phyloP scores from a whole-genome alignment of 2,329 filamentous ascomycete genomes.

The Trichoderma semiorbis region DNA sequence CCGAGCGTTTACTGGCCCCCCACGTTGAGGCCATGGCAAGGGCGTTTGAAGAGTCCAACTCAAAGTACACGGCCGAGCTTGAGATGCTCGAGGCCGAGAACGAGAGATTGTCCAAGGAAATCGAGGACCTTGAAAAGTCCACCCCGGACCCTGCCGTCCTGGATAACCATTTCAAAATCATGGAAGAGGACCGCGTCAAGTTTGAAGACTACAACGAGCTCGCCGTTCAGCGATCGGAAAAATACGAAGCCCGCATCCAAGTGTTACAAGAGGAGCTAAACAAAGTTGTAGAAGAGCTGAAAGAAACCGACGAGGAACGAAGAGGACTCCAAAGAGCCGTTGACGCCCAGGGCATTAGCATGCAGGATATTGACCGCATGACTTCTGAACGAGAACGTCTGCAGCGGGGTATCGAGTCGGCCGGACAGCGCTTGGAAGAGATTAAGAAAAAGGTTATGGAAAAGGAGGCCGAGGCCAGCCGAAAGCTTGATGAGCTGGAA shows the following conservation, averaged over 20 bases:
- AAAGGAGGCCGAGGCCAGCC: constrained; percentile 82
- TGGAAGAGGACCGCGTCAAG: constrained; percentile 91
- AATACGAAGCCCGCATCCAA: constrained; percentile 76
- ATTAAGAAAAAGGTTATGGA: constrained; percentile 78
- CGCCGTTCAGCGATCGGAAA: constrained; percentile 80
- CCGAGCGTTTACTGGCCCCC: constrained; percentile 71
- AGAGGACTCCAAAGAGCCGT: constrained; percentile 77
- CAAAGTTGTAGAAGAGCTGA: constrained; percentile 70
- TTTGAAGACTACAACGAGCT: constrained; percentile 92
- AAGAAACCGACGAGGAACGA: constrained; percentile 79
- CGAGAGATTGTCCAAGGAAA: constrained; percentile 73
- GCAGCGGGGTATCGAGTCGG: constrained; percentile 81
- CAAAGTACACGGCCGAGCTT: constrained; percentile 79
- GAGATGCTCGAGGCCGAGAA: constrained; percentile 85
- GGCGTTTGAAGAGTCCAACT: constrained; percentile 81
- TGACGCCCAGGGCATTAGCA: constrained; percentile 90
- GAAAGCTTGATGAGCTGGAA: constrained; percentile 89
- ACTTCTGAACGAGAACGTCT: constrained; percentile 89
- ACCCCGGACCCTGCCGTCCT: constrained; percentile 79
- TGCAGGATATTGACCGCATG: constrained; percentile 99
- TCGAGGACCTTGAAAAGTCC: constrained; percentile 83
- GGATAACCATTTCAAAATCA: constrained; percentile 85
- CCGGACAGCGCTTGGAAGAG: constrained; percentile 74
- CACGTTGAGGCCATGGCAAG: constrained; percentile 85
- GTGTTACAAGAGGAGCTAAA: constrained; percentile 84